phyloP scores from a whole-genome alignment of 768 basidiomycete species.

The Tulasnella sp. region DNA sequence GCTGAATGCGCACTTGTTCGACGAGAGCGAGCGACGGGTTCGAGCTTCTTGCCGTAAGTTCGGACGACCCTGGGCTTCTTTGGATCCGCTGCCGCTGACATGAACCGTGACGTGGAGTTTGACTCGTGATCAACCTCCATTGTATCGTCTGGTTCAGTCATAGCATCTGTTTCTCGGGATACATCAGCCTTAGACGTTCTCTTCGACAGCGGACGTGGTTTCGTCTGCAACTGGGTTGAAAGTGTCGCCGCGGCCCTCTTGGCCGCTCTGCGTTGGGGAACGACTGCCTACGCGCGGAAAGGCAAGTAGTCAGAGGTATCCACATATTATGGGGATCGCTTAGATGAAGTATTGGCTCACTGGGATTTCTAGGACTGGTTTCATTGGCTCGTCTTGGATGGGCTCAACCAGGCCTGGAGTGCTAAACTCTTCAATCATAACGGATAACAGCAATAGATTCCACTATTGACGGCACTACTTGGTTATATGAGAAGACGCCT shows the following conservation, averaged over 20 bases:
- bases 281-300: background rate
- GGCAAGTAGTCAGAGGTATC: too few species aligned
- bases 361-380: too few species aligned
- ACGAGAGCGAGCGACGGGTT: background rate
- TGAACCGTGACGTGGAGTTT: background rate
- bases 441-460: too few species aligned
- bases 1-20: too few species aligned
- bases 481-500: too few species aligned
- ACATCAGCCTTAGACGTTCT: background rate
- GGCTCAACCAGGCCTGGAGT: too few species aligned
- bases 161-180: background rate
- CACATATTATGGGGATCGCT: too few species aligned
- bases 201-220: background rate
- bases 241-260: background rate
- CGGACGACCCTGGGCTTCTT: background rate
- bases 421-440: too few species aligned
- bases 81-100: background rate
- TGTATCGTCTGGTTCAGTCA: background rate
- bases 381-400: too few species aligned
- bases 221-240: background rate
- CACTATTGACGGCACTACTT: too few species aligned
- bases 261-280: constrained; percentile 5
- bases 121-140: background rate
- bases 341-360: too few species aligned
- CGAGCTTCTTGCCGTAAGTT: background rate